phyloP scores from a whole-genome alignment of 306 rosid species.

The Vigna nakashimae region DNA sequence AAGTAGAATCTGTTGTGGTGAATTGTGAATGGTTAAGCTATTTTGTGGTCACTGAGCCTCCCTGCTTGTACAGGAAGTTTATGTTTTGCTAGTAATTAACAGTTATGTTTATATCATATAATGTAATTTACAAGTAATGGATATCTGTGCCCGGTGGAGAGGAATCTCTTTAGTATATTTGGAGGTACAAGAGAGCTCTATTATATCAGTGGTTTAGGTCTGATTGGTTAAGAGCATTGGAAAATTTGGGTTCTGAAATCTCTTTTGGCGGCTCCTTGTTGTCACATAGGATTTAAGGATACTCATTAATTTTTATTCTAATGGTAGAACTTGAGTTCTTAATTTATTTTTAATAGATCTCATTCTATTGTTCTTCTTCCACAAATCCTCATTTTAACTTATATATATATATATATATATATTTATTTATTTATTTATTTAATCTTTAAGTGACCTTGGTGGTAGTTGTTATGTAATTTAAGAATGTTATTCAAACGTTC shows the following conservation, averaged over 20 bases:
- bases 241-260: neutral
- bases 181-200: neutral
- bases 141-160: neutral
- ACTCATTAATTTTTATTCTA: neutral
- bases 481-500: neutral
- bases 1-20: neutral
- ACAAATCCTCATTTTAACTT: neutral
- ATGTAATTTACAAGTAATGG: neutral
- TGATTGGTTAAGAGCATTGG: neutral
- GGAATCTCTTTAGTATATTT: constrained; percentile 21
- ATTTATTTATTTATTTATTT: too few relatives aligned
- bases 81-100: neutral
- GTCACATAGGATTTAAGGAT: neutral
- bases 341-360: too few relatives aligned
- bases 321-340: neutral
- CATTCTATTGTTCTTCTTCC: too few relatives aligned
- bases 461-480: neutral
- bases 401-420: too few relatives aligned
- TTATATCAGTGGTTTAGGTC: constrained; percentile 19
- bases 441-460: neutral
- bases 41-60: neutral
- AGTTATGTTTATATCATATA: neutral
- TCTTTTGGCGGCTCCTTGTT: neutral
- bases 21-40: constrained; percentile 27
- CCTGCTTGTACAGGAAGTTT: neutral